phyloP scores from a whole-genome alignment of 169 alveolate genomes.

The Plasmodium vinckei region DNA sequence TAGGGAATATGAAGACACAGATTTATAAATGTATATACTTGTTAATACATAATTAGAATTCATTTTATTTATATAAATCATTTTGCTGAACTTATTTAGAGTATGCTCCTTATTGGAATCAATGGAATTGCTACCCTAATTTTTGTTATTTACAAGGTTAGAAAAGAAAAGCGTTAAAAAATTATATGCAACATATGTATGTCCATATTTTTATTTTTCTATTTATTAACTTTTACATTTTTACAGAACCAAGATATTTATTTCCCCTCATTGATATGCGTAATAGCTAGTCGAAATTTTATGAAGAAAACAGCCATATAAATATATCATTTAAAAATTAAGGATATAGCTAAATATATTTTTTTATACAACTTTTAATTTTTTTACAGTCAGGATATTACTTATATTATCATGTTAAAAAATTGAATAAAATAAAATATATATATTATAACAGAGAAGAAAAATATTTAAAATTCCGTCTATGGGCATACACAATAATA shows the following conservation, averaged over 20 bases:
- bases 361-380: background rate
- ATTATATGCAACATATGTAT: background rate
- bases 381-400: constrained; percentile 26
- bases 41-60: background rate
- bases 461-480: constrained; percentile 14
- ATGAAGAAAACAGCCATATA: background rate
- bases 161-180: background rate
- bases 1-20: background rate
- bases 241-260: constrained; percentile 19
- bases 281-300: background rate
- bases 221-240: background rate
- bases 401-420: background rate
- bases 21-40: background rate
- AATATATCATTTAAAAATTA: background rate
- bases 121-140: constrained; percentile 29
- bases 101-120: constrained; percentile 16
- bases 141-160: constrained; percentile 14
- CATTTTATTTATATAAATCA: background rate
- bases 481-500: constrained; percentile 13
- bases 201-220: too few relatives aligned
- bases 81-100: background rate
- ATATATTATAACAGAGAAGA: constrained; percentile 25
- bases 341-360: background rate
- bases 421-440: constrained; percentile 2
- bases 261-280: constrained; percentile 44